Evolutionary conservation across 192 early-diverging fungal genomes (phyloP), one percentile per base, ranked within the genome.

Genomic region (Dispira simplex): DNA sequence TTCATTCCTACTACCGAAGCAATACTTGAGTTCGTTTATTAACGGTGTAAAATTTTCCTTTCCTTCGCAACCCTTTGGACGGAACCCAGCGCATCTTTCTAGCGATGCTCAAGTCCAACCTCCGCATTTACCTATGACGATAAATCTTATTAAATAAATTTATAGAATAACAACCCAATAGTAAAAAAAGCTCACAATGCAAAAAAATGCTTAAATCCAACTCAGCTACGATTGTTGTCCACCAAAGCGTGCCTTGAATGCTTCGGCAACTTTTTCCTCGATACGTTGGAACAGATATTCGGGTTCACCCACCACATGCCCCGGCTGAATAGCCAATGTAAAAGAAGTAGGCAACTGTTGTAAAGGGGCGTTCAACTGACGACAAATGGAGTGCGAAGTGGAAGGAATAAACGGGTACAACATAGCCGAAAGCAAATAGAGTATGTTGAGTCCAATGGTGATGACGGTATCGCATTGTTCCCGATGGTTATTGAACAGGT

Each of bases 331-430:
- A 62, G 91, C 97, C 14, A 81, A 68, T 14, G 74, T 67, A 72
- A 88, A 95, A 10, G 73, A 72, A 46, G 92, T 90, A 39, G 91
- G 81, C 65, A 97, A 83, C 55, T 72, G 60, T 64, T 91, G 88
- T 53, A 72, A 66, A 14, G 91, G 92, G 0, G 85, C 79, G 60
- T 95, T 93, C 53, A 99, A 77, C 77, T 95, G 91, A 60, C 83
- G 76, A 10, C 75, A 72, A 59, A 99, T 97, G 62, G 73, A 75
- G 32, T 81, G 85, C 11, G 90, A 68, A 20, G 90, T 93, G 32
- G 79, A 77, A 25, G 97, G 97, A 85, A 99, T 92, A 79, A 83
- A 97, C 27, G 97, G 97, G 66, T 83, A 84, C 56, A 96, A 72
- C 44, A 99, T 53, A 8, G 90, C 84, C 46, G 89, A 82, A 44